Conservation (phyloP, 176 grass and related monocot species). For the Stipa capillata region DNA sequence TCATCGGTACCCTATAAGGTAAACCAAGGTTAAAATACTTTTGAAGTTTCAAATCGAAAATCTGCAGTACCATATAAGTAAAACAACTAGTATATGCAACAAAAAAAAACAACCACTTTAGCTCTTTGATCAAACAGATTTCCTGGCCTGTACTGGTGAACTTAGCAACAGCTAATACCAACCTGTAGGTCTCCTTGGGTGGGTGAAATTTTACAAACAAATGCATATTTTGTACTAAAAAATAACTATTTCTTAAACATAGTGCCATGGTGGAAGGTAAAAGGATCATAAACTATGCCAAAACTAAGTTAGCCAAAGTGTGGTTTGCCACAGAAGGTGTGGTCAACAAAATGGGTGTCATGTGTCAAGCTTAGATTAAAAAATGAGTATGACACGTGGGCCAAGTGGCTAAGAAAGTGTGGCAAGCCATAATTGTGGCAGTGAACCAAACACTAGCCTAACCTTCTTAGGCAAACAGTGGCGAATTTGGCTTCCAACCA, state of each 20-base stretch:
- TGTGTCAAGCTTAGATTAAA: too few species aligned
- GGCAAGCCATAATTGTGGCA: too few species aligned
- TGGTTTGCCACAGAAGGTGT: too few species aligned
- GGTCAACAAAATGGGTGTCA: too few species aligned
- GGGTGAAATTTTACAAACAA: neutral
- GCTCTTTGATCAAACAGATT: neutral
- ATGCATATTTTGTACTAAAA: neutral
- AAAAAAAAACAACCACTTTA: neutral
- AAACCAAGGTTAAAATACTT: constrained; percentile 14
- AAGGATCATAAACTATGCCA: neutral
- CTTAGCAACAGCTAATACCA: neutral
- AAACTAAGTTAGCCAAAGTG: too few species aligned
- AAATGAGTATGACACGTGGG: too few species aligned
- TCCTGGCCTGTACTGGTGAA: neutral
- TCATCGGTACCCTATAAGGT: constrained; percentile 51
- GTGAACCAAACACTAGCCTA: too few species aligned
- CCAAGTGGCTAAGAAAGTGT: too few species aligned
- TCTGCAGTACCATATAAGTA: neutral
- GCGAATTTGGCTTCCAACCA: too few species aligned
- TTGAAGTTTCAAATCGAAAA: constrained; percentile 7
- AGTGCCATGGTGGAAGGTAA: neutral
- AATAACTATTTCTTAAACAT: neutral
- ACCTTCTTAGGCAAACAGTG: too few species aligned
- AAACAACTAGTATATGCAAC: neutral
- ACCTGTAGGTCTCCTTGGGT: neutral